Percentiles rank a stretch among this genome's conserved stretches.
phyloP scores from a whole-genome alignment of 345 rosid genomes.

The Ailanthus altissimus region DNA sequence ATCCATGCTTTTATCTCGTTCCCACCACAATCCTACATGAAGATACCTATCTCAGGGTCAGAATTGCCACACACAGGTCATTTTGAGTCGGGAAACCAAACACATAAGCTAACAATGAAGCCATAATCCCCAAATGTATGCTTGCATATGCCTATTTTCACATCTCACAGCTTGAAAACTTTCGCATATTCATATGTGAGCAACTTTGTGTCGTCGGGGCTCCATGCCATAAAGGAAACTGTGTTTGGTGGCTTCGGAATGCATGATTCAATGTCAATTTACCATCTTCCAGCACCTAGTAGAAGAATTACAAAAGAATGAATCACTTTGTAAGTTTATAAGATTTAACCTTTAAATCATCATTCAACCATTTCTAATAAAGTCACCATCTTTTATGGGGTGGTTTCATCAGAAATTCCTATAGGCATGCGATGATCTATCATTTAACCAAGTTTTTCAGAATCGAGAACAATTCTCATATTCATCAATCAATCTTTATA shows the following conservation, averaged over 20 bases:
- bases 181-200: conserved; percentile 82
- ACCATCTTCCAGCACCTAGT: conserved; percentile 68
- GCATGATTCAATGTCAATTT: conserved; percentile 55
- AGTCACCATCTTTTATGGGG: no score
- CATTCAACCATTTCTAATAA: no score
- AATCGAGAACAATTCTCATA: no score
- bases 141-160: conserved; percentile 80
- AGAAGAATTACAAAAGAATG: conserved; percentile 22
- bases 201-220: conserved; percentile 76
- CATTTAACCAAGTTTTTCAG: no score
- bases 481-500: no score
- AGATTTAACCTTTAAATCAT: no score
- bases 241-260: conserved; percentile 68
- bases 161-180: conserved; percentile 94
- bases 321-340: conserved; percentile 19
- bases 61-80: conserved; percentile 87
- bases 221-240: conserved; percentile 87
- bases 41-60: conserved; percentile 78
- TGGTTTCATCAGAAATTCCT: no score
- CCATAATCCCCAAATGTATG: conserved; percentile 83
- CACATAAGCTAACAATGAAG: conserved; percentile 87
- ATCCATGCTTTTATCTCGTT: conserved; percentile 86
- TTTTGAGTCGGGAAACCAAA: conserved; percentile 95
- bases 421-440: no score
- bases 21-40: conserved; percentile 85